Evolutionary conservation across 371 early-diverging fungal genomes (phyloP).

Genomic region (Apophysomyces variabilis): DNA sequence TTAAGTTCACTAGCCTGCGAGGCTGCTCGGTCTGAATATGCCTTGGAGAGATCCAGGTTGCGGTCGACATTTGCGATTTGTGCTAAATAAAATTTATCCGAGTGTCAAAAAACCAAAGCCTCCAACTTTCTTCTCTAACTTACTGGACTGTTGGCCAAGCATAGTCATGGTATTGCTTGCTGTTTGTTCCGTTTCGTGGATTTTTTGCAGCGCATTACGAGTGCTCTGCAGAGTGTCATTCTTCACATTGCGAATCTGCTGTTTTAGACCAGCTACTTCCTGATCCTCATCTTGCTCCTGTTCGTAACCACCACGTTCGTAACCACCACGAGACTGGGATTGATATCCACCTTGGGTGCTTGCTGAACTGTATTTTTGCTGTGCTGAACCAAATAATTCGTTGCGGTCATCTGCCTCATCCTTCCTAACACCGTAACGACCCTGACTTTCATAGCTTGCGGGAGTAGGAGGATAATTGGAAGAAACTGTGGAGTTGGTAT

Average conservation of each 20-base stretch:
- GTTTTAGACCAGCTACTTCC: constrained; percentile 60
- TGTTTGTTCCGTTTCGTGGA: constrained; percentile 68
- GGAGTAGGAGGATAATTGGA: constrained; percentile 2
- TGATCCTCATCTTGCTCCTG: constrained; percentile 34
- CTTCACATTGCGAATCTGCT: constrained; percentile 70
- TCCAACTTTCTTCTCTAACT: constrained; percentile 17
- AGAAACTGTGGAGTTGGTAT: constrained; percentile 1
- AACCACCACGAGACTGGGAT: no score
- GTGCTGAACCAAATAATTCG: constrained; percentile 61
- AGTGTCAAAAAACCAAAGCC: background rate
- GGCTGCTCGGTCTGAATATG: constrained; percentile 73
- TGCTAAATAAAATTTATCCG: constrained; percentile 31
- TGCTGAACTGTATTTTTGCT: constrained; percentile 39
- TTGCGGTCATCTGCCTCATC: constrained; percentile 32
- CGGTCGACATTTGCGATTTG: constrained; percentile 76
- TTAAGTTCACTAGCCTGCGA: constrained; percentile 77
- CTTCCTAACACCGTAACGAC: constrained; percentile 15
- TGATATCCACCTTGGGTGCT: background rate
- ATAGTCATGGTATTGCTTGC: constrained; percentile 67
- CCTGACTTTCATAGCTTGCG: constrained; percentile 14
- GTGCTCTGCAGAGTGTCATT: constrained; percentile 76
- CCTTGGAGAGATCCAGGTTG: constrained; percentile 74
- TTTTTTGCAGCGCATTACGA: constrained; percentile 69
- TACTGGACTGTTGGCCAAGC: constrained; percentile 70
- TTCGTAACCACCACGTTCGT: background rate